Evolutionary conservation across 345 rosid species (phyloP).

Genomic region (Aquilaria malaccensis): DNA sequence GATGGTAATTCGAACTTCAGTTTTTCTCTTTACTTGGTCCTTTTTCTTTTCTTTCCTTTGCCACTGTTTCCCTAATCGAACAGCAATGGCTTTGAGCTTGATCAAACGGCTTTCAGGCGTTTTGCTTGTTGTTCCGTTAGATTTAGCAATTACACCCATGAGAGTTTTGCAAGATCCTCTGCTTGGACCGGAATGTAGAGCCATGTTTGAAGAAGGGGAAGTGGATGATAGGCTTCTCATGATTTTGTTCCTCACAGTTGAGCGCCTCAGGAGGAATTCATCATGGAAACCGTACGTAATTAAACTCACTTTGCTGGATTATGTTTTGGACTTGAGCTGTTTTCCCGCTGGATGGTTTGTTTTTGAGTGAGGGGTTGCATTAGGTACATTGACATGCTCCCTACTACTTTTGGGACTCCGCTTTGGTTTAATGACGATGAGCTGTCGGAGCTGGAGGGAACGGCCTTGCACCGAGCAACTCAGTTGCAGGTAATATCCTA

Average conservation of each 20-base stretch:
- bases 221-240: constrained; percentile 90
- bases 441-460: constrained; percentile 65
- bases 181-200: constrained; percentile 75
- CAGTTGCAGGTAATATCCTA: constrained; percentile 52
- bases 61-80: too few relatives aligned
- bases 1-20: constrained; percentile 29
- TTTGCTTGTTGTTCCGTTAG: constrained; percentile 67
- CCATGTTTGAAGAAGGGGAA: constrained; percentile 72
- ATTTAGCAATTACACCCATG: constrained; percentile 93
- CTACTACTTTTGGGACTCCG: constrained; percentile 67
- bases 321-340: not conserved
- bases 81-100: not conserved
- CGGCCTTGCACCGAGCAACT: constrained; percentile 67
- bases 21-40: not conserved
- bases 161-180: constrained; percentile 92
- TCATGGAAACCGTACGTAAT: constrained; percentile 84
- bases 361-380: constrained; percentile 10
- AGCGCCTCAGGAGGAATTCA: constrained; percentile 67
- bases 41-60: not conserved
- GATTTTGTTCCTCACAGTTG: constrained; percentile 65
- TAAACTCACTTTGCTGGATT: not conserved
- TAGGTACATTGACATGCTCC: constrained; percentile 95
- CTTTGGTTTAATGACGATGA: constrained; percentile 88
- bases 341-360: constrained; percentile 8
- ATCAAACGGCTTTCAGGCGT: constrained; percentile 41